Base-by-base conservation (phyloP, 2,329 filamentous ascomycete species). In the Leptographium wingfieldii region DNA sequence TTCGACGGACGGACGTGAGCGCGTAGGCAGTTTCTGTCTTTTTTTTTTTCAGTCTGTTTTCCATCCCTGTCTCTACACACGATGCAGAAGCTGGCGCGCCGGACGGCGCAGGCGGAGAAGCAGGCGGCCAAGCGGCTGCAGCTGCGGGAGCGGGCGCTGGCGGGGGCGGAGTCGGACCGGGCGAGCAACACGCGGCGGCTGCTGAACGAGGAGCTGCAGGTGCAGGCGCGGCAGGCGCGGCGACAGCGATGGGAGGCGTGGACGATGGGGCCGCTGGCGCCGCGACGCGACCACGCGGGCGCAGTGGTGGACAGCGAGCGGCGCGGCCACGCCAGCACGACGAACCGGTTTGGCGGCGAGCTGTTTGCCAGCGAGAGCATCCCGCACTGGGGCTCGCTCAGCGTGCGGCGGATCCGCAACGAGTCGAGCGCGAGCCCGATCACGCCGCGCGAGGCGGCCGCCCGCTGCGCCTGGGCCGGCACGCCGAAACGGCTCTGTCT, bases 241-340 rank as follows among this genome's bases (percentile, higher is more conserved):
- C 69, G 75, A 64, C 77, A 80, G 56, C 81, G 87, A 58, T 80
- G 79, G 62, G 87, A 95, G 70, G 86, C 92, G 71, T 95, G 88
- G 83, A 76, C 86, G 64, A 73, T 90, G 65, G 92, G 92, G 0
- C 81, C 88, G 10, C 70, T 96, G 64, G 86, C 90, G 3, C 91
- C 92, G 2, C 86, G 86, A 69, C 80, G 85, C 67, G 87, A 94
- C 72, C 62, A 65, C 52, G 60, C 64, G 19, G 64, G 40, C 12
- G 46, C 60, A 6, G 51, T 57, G 19, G 58, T 58, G 14, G 64
- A 65, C 60, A 16, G 53, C 22, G 55, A 35, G 35, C 64, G 63
- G 35, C 63, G 64, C 35, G 64, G 63, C 40, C 59, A 31, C 6
- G 2, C 38, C 14, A 58, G 54, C 53, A 2, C 31, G 25, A 60